These are phyloP conservation scores for Arctium minus DNA, from an alignment of 129 eudicot species.

Conservation along the genomic window DNA sequence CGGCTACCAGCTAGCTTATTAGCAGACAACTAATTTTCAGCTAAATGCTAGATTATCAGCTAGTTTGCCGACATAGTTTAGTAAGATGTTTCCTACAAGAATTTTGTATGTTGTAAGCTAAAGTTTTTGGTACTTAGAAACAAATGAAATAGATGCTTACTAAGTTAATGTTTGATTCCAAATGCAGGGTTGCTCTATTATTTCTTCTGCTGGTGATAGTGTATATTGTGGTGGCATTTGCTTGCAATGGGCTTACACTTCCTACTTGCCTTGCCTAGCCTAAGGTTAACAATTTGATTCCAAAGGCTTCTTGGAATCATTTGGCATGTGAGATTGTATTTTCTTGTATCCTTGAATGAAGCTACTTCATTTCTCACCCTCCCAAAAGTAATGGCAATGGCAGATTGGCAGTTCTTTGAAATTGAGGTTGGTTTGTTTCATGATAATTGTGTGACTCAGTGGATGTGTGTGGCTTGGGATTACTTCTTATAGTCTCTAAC, in stretches of 20 bases:
- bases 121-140: no score
- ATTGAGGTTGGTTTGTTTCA: neutral
- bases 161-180: neutral
- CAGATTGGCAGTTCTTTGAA: neutral
- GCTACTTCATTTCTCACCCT: constrained; percentile 9
- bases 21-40: no score
- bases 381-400: neutral
- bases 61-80: no score
- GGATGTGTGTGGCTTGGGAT: neutral
- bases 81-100: no score
- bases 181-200: constrained; percentile 65
- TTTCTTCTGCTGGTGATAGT: constrained; percentile 62
- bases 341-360: neutral
- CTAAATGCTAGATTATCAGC: neutral
- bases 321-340: neutral
- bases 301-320: neutral
- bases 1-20: no score
- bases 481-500: no score
- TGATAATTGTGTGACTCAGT: neutral
- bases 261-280: constrained; percentile 40
- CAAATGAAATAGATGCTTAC: no score
- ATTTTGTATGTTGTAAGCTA: neutral
- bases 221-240: constrained; percentile 65
- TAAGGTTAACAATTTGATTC: constrained; percentile 28
- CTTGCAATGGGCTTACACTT: constrained; percentile 70